Evolutionary conservation across 345 rosid species (phyloP).

Genomic region (Citropsis articulata): DNA sequence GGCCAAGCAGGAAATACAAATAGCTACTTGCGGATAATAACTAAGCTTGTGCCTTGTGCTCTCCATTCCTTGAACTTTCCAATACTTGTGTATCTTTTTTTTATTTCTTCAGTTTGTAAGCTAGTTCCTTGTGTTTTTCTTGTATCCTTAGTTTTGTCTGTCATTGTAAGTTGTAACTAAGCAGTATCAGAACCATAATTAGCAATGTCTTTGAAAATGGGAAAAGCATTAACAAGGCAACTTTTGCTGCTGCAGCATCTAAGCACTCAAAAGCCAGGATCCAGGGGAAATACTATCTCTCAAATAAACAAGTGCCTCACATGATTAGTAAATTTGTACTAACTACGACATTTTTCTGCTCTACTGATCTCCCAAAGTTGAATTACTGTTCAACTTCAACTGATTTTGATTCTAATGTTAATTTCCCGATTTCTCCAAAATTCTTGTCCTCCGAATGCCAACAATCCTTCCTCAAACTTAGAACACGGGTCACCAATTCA

Average conservation of each 20-base stretch:
- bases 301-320: background rate
- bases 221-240: background rate
- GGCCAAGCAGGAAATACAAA: slow-evolving; percentile 15
- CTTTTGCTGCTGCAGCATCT: background rate
- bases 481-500: no score
- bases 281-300: background rate
- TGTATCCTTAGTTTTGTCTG: background rate
- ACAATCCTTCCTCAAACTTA: background rate
- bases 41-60: background rate
- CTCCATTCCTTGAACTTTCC: background rate
- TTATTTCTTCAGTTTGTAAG: background rate
- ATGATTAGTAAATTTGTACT: no score
- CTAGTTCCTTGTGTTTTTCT: background rate
- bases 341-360: no score
- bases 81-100: no score
- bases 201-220: background rate
- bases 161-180: background rate
- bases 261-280: background rate
- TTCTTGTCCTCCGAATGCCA: background rate
- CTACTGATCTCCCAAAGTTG: no score
- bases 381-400: no score
- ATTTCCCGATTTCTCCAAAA: background rate
- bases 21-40: background rate
- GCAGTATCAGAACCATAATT: background rate
- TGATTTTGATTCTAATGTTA: no score